Conservation (phyloP, 2,329 filamentous ascomycete species). For the Aureobasidium sp. region DNA sequence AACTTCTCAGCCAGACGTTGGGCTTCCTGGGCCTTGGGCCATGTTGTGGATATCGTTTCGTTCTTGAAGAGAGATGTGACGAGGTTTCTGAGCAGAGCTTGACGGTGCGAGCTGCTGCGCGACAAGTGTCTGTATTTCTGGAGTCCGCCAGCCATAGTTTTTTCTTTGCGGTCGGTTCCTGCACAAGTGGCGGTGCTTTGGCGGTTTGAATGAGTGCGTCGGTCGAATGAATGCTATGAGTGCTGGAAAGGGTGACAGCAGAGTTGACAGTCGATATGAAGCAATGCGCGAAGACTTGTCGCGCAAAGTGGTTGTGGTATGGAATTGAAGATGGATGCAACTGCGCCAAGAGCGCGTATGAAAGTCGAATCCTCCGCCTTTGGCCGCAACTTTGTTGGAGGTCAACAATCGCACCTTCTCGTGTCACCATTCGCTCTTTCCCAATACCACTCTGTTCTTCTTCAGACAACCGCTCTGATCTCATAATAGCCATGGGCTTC, state of each 20-base stretch:
- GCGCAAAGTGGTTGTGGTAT: background rate
- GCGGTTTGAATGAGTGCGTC: background rate
- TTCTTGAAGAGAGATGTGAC: constrained; percentile 91
- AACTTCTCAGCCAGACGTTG: constrained; percentile 90
- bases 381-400: background rate
- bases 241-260: background rate
- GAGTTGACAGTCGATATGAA: background rate
- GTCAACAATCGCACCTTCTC: background rate
- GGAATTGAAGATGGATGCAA: background rate
- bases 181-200: background rate
- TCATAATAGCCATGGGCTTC: constrained; percentile 39
- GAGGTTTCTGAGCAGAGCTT: constrained; percentile 89
- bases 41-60: constrained; percentile 92
- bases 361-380: background rate
- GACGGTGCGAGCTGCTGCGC: constrained; percentile 77
- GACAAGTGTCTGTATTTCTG: constrained; percentile 85
- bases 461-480: too few relatives aligned
- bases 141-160: constrained; percentile 72
- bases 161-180: background rate
- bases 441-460: background rate
- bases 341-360: constrained; percentile 1
- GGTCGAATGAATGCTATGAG: background rate
- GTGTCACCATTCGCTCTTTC: background rate
- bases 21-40: constrained; percentile 93
- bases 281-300: background rate